These are phyloP conservation scores for Thalassiosira delicatula DNA, from an alignment of 352 stramenopile genomes.

Conservation along the genomic window DNA sequence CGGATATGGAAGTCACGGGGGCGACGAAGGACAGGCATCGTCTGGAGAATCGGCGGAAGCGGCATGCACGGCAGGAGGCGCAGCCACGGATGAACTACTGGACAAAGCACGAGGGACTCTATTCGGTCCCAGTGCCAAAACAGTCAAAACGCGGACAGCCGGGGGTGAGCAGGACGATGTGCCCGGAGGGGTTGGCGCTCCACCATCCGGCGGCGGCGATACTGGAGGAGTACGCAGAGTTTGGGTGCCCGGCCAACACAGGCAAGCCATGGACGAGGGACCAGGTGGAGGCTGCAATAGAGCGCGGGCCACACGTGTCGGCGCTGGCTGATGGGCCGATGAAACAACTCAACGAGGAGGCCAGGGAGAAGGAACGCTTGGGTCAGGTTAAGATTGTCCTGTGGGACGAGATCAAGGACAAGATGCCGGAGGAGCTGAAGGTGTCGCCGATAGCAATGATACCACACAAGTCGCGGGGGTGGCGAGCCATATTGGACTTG, in stretches of 20 bases:
- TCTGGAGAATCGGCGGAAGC: background rate
- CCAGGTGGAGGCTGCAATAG: slow-evolving; percentile 16
- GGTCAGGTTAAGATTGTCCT: slow-evolving; percentile 1
- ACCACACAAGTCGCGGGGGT: slow-evolving; percentile 15
- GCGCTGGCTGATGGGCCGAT: slow-evolving; percentile 10
- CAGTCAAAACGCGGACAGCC: background rate
- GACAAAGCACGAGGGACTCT: background rate
- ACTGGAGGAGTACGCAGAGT: slow-evolving; percentile 12
- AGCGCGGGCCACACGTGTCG: slow-evolving; percentile 16
- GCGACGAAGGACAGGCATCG: background rate
- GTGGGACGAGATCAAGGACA: slow-evolving; percentile 30
- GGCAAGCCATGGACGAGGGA: slow-evolving; percentile 18
- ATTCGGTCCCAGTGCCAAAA: background rate
- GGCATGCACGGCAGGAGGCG: background rate
- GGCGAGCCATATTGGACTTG: slow-evolving; percentile 9
- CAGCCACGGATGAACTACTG: background rate
- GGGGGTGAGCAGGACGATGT: slow-evolving; percentile 1
- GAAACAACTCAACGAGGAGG: background rate
- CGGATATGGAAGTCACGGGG: background rate
- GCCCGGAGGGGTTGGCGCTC: background rate
- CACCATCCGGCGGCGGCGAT: slow-evolving; percentile 19
- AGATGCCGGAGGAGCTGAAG: background rate
- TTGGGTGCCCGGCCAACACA: slow-evolving; percentile 22
- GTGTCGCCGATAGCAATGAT: slow-evolving; percentile 27
- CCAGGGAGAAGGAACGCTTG: background rate